Evolutionary conservation across 192 early-diverging fungal species (phyloP), one percentile per base, ranked within the genome.

Genomic region (Coemansia sp.): DNA sequence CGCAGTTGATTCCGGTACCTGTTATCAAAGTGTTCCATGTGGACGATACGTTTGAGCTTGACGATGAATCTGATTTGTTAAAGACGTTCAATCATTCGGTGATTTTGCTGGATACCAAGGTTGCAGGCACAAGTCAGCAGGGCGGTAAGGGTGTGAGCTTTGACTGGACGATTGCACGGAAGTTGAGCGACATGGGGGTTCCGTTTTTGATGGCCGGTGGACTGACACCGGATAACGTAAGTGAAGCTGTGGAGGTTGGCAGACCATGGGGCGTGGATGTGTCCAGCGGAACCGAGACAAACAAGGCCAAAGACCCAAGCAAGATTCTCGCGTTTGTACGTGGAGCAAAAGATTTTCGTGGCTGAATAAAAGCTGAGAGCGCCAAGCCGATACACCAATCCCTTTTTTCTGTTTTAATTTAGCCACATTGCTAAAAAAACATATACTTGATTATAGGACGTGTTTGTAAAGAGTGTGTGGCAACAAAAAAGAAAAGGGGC

Each of bases 141-240:
- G 97, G 89, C 42, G 95, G 95, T 10, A 84, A 73, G 18, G 95
- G 96, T 12, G 76, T 84, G 29, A 69, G 77, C 4, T 97, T 99
- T 83, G 92, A 99, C 70, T 97, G 95, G 92, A 84, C 63, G 38
- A 77, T 95, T 49, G 91, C 93, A 5, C 77, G 80, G 32, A 69
- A 71, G 17, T 67, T 90, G 28, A 80, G 86, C 1, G 63, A 84
- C 30, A 69, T 25, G 22, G 85, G 85, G 0, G 83, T 94, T 59
- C 94, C 93, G 48, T 76, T 96, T 49, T 67, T 94, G 63, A 70
- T 99, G 62, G 96, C 96, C 2, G 97, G 97, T 38, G 97, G 97
- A 29, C 71, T 99, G 71, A 86, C 77, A 11, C 87, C 89, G 3
- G 84, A 88, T 7, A 99, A 98, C 77, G 94, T 98, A 6, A 76